Percentiles rank a stretch among this genome's conserved stretches.
Conservation (phyloP, 176 grass and related monocot species). For the Ensete ventricosum region DNA sequence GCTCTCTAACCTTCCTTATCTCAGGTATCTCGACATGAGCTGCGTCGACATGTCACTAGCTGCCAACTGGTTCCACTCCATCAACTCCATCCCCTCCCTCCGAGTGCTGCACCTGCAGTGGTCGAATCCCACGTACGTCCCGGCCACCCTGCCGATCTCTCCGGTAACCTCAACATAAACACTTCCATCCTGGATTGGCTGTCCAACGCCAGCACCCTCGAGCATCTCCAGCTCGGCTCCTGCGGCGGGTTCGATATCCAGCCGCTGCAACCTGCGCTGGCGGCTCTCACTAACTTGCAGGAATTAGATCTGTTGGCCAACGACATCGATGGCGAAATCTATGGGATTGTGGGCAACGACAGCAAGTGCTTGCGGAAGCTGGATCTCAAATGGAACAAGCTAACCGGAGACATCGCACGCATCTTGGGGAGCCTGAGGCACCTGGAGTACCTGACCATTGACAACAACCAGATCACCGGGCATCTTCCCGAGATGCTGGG, state of each 20-base stretch:
- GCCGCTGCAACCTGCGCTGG: conserved; percentile 18
- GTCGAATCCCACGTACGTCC: conserved; percentile 9
- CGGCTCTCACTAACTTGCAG: conserved; percentile 21
- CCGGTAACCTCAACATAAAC: conserved; percentile 17
- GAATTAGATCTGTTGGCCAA: too few species aligned
- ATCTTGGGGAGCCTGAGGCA: too few species aligned
- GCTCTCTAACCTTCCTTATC: too few species aligned
- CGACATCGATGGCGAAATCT: too few species aligned
- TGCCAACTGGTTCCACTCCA: too few species aligned
- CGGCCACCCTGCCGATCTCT: conserved; percentile 15
- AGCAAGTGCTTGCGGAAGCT: too few species aligned
- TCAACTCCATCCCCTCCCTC: too few species aligned
- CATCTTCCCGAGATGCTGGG: conserved; percentile 3
- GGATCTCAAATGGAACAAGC: too few species aligned
- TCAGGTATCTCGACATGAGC: too few species aligned
- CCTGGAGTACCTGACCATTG: conserved; percentile 6
- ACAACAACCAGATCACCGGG: conserved; percentile 13
- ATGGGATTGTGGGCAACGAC: too few species aligned
- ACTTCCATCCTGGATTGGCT: conserved; percentile 20
- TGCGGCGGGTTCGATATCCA: not conserved
- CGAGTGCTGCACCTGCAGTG: too few species aligned
- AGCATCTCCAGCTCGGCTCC: conserved; percentile 8
- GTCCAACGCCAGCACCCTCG: conserved; percentile 25
- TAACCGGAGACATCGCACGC: too few species aligned
- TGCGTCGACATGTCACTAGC: not conserved